Percentiles rank a stretch among this genome's conserved stretches.
Evolutionary conservation across 495 filamentous ascomycete genomes (phyloP).

Genomic region (Bacidia gigantensis): DNA sequence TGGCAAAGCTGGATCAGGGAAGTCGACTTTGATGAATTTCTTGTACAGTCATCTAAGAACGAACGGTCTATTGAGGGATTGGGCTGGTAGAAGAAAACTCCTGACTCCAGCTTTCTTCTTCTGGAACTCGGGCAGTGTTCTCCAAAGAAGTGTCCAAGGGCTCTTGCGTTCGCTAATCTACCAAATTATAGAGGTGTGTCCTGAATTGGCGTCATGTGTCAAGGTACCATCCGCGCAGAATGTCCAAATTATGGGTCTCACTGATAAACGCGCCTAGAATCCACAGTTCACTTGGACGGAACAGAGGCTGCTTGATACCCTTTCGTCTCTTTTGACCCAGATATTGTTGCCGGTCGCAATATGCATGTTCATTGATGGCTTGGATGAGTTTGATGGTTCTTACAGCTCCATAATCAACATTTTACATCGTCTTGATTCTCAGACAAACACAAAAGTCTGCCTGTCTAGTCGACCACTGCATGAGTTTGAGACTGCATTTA

Average conservation of each 20-base stretch:
- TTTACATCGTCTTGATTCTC: background rate
- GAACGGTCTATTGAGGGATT: background rate
- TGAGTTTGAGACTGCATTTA: conserved; percentile 5
- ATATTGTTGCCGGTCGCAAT: background rate
- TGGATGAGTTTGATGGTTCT: background rate
- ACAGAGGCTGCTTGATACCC: conserved; percentile 1
- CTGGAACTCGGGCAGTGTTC: conserved; percentile 26
- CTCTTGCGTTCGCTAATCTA: conserved; percentile 27
- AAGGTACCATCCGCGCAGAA: background rate
- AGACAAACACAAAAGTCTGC: background rate
- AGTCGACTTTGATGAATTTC: background rate
- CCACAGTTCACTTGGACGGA: background rate
- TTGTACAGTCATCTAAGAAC: background rate
- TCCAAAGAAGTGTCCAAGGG: conserved; percentile 31
- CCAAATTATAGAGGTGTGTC: conserved; percentile 24
- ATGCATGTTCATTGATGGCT: conserved; percentile 1
- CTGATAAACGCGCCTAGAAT: background rate
- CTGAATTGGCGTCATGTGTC: background rate
- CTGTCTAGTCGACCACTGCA: conserved; percentile 13
- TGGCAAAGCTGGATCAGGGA: conserved; percentile 1
- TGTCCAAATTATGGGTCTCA: background rate
- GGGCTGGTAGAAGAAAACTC: conserved; percentile 9
- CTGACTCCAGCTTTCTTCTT: conserved; percentile 27
- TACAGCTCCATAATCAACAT: conserved; percentile 2
- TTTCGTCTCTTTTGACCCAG: background rate